A percentile compares a stretch with the other conserved stretches of the same genome.
Conservation (phyloP, 2,329 filamentous ascomycete species). For the Sclerotiophoma versabilis region DNA sequence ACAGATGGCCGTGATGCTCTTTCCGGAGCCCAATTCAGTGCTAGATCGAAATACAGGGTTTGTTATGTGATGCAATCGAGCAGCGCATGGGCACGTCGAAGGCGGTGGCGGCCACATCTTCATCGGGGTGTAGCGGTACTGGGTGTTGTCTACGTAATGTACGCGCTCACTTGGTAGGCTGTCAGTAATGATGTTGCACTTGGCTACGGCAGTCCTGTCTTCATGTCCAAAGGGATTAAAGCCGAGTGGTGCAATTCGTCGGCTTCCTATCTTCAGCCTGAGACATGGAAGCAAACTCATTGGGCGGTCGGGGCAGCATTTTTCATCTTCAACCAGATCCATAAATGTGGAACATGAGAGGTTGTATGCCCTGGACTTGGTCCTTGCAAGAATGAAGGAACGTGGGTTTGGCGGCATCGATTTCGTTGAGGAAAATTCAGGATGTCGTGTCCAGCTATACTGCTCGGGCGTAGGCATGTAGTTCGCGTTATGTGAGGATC, state of each 20-base stretch:
- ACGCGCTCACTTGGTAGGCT: background rate
- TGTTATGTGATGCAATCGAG: slow-evolving; percentile 41
- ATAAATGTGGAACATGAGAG: slow-evolving; percentile 62
- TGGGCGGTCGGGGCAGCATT: slow-evolving; percentile 43
- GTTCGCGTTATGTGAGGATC: slow-evolving; percentile 47
- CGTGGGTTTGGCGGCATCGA: slow-evolving; percentile 18
- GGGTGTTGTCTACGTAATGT: slow-evolving; percentile 20
- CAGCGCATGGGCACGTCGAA: slow-evolving; percentile 36
- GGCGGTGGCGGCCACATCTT: slow-evolving; percentile 46
- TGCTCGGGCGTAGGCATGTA: slow-evolving; percentile 48
- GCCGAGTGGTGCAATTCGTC: slow-evolving; percentile 46
- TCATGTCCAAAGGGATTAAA: background rate
- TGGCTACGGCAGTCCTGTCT: background rate
- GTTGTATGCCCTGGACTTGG: slow-evolving; percentile 64
- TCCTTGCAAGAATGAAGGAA: slow-evolving; percentile 61
- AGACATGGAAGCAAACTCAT: slow-evolving; percentile 46
- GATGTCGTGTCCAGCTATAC: slow-evolving; percentile 57
- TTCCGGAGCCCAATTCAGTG: slow-evolving; percentile 14
- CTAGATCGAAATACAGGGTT: slow-evolving; percentile 27
- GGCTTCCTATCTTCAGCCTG: slow-evolving; percentile 60
- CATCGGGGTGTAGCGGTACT: slow-evolving; percentile 39
- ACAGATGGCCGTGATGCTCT: slow-evolving; percentile 35
- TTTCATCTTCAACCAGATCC: slow-evolving; percentile 64
- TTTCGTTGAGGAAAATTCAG: slow-evolving; percentile 32
- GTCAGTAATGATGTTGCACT: background rate